These are phyloP conservation scores for Trichosporon coremiiforme DNA, from an alignment of 1,284 basidiomycete genomes.

Conservation along the genomic window DNA sequence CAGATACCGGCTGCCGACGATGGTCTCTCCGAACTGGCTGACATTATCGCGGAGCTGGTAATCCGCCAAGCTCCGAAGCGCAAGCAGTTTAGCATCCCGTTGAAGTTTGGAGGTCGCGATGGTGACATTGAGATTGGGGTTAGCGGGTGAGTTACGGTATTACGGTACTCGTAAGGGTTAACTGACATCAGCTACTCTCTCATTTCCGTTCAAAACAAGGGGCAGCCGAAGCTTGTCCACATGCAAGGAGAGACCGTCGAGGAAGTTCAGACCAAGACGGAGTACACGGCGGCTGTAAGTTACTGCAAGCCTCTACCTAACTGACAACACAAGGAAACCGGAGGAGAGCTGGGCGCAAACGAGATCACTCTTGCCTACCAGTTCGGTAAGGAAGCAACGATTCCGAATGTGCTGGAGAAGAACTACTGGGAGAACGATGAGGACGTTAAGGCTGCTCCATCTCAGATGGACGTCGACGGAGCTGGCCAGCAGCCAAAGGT, in stretches of 20 bases:
- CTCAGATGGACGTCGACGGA: slow-evolving; percentile 15
- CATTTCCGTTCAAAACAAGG: slow-evolving; percentile 81
- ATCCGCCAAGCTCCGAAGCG: slow-evolving; percentile 85
- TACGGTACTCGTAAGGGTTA: background rate
- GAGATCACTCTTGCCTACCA: slow-evolving; percentile 53
- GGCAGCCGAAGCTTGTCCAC: slow-evolving; percentile 74
- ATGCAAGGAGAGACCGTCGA: slow-evolving; percentile 76
- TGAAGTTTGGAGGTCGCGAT: slow-evolving; percentile 66
- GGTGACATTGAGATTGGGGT: slow-evolving; percentile 82
- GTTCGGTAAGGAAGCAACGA: slow-evolving; percentile 50
- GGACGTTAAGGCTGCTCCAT: background rate
- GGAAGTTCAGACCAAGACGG: slow-evolving; percentile 68
- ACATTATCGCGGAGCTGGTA: slow-evolving; percentile 65
- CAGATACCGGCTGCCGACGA: slow-evolving; percentile 61
- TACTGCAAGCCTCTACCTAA: background rate
- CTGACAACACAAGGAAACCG: slow-evolving; percentile 46
- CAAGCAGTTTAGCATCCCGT: slow-evolving; percentile 77
- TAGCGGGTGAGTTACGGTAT: slow-evolving; percentile 68
- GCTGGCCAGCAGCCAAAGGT: slow-evolving; percentile 29
- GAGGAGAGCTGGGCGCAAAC: slow-evolving; percentile 43
- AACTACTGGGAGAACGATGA: slow-evolving; percentile 52
- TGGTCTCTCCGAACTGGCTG: slow-evolving; percentile 64
- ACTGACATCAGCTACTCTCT: slow-evolving; percentile 69
- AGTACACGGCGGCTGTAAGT: slow-evolving; percentile 75
- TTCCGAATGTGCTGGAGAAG: slow-evolving; percentile 48